Evolutionary conservation across 192 early-diverging fungal genomes (phyloP).

Genomic region (Backusella macrospora): DNA sequence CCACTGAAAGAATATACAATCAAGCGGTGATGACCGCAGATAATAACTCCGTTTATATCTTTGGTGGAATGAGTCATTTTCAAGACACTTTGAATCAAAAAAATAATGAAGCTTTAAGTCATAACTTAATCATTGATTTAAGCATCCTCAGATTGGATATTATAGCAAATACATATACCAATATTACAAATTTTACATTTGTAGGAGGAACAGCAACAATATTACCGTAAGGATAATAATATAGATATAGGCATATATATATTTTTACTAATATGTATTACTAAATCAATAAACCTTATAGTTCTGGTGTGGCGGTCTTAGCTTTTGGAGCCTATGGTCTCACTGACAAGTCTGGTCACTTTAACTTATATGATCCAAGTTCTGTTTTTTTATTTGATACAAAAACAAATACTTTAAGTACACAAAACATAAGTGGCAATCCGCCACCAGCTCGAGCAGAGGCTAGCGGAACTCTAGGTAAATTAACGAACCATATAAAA

Average conservation of each 20-base stretch:
- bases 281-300: not conserved
- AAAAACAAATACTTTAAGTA: not conserved
- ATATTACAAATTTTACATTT: conserved; percentile 8
- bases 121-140: not conserved
- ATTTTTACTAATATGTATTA: not conserved
- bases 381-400: conserved; percentile 13
- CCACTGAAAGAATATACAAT: not conserved
- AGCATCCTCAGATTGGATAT: not conserved
- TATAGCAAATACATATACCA: not conserved
- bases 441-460: not conserved
- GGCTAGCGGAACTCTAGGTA: not conserved
- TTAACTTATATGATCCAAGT: not conserved
- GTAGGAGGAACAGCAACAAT: conserved; percentile 1
- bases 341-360: not conserved
- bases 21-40: not conserved
- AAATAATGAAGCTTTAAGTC: not conserved
- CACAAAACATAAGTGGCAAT: not conserved
- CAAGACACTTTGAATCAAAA: not conserved
- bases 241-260: no score
- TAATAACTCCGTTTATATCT: not conserved
- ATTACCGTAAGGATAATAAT: not conserved
- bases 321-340: conserved; percentile 5
- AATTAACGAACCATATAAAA: not conserved
- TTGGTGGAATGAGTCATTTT: not conserved
- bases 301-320: not conserved